phyloP scores from a whole-genome alignment of 1,139 yeast genomes.

The Kodamaea ohmeri region DNA sequence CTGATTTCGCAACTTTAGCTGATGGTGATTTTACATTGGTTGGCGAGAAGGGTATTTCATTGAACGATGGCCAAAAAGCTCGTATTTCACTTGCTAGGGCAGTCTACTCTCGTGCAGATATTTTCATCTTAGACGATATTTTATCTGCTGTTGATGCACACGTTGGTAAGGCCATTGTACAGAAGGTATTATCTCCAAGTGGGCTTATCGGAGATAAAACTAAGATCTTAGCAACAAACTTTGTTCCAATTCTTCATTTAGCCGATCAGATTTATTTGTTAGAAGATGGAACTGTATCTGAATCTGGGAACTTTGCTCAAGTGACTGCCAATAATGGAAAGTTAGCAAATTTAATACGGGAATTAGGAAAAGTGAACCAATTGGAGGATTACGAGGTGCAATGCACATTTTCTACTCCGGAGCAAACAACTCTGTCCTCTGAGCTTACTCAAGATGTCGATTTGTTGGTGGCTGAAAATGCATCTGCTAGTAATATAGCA shows the following conservation, averaged over 20 bases:
- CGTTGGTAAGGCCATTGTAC: constrained; percentile 24
- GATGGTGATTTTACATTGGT: constrained; percentile 25
- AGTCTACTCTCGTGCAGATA: constrained; percentile 24
- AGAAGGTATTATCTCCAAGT: constrained; percentile 15
- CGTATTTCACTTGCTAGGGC: constrained; percentile 28
- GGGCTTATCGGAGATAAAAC: constrained; percentile 25
- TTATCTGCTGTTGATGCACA: constrained; percentile 29
- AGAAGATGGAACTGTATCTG: constrained; percentile 18
- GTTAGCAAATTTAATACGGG: constrained; percentile 18
- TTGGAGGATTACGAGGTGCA: too few relatives aligned
- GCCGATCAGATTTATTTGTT: constrained; percentile 20
- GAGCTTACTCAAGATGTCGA: too few relatives aligned
- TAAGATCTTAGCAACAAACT: constrained; percentile 24
- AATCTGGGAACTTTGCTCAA: constrained; percentile 18
- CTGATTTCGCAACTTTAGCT: constrained; percentile 22
- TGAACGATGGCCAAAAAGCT: constrained; percentile 28
- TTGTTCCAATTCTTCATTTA: constrained; percentile 20
- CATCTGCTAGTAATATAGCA: too few relatives aligned
- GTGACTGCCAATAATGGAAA: constrained; percentile 22
- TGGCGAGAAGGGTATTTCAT: constrained; percentile 28
- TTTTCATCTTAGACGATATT: constrained; percentile 23
- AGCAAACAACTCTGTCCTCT: too few relatives aligned
- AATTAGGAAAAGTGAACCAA: too few relatives aligned
- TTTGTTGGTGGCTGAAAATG: too few relatives aligned
- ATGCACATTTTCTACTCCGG: too few relatives aligned